Base-by-base conservation (phyloP, 805 yeast genomes). In the Candida nitratophila region DNA sequence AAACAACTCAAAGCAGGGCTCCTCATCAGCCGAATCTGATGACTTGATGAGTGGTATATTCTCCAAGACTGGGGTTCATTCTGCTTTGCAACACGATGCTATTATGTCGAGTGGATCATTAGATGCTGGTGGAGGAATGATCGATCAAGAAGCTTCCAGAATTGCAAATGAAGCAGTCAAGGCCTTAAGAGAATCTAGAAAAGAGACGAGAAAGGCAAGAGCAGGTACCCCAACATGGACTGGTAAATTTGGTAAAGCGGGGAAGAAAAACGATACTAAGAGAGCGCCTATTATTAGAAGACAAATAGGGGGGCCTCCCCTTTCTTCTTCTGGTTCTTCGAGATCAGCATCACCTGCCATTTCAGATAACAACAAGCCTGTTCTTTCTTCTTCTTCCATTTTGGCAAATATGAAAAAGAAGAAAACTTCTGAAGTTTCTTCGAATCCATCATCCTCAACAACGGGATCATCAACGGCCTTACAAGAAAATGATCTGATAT, bases 141-240 rank as follows among this genome's bases (percentile, higher is more conserved):
- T 81, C 36, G 86, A 83, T 47, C 64, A 69, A 24, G 90, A 85
- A 53, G 90, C 90, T 0, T 59, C 69, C 10, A 50, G 78, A 15
- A 65, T 83, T 9, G 83, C 86, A 1, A 63, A 66, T 33, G 83
- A 79, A 44, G 93, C 95, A 0, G 76, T 74, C 4, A 69, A 69
- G 40, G 82, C 81, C 0, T 60, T 86, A 44, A 69, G 76, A 43
- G 74, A 76, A 47, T 86, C 96, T 0, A 64, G 89, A 35, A 69
- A 65, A 39, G 58, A 65, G 20, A 70, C 89, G 0, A 59, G 71
- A 29, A 55, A 53, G 35, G 63, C 74, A 2, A 60, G 60, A 22
- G 69, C 90, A 27, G 96, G 96, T 4, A 81, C 84, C 0, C 98
- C 97, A 0, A 91, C 99, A 0, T 93, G 97, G 95, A 91, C 99